Base-by-base conservation (phyloP, 441 rosid species). In the Capsella rubella region DNA sequence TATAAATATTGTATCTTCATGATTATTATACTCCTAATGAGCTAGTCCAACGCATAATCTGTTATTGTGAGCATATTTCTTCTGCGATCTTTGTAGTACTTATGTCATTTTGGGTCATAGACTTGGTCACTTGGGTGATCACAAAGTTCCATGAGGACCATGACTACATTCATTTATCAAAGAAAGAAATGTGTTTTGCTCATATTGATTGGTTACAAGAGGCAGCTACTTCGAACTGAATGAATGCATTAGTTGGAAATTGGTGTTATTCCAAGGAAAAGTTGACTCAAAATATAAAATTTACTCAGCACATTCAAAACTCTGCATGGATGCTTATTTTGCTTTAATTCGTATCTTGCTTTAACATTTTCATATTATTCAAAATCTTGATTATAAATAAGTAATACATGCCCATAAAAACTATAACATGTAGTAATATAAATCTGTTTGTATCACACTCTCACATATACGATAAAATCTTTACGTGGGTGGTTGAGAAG, bases 1-100 rank as follows among this genome's bases (percentile, higher is more conserved):
- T 39, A 16, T 16, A 16, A 0, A 39, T 39, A 50, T 2, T 67
- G 60, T 66, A 25, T 31, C 27, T 40, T 72, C 64, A 2, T 71
- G 69, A 71, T 39, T 28, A 71, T 28, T 28, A 53, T 60, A 51
- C 52, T 29, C 29, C 9, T 31, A 52, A 64, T 60, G 68, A 50
- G 52, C 28, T 31, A 7, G 10, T 9, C 43, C 25, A 39, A 10
- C 15, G 42, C 21, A 47, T 47, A 35, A 50, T 39, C 21, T 32
- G 1, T 21, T 32, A 12, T 18, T 27, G 27, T 62, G 46, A 42
- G 35, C 15, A 13, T 53, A 35, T 32, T 53, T 28, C 35, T 12
- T 53, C 58, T 12, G 16, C 9, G 13, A 53, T 53, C 43, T 56
- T 34, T 57, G 34, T 53, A 53, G 37, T 13, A 28, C 6, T 28